Percentiles rank a stretch among this genome's conserved stretches.
Evolutionary conservation across 2,329 filamentous ascomycete species (phyloP).

Genomic region (Dothiorella sarmentorum): DNA sequence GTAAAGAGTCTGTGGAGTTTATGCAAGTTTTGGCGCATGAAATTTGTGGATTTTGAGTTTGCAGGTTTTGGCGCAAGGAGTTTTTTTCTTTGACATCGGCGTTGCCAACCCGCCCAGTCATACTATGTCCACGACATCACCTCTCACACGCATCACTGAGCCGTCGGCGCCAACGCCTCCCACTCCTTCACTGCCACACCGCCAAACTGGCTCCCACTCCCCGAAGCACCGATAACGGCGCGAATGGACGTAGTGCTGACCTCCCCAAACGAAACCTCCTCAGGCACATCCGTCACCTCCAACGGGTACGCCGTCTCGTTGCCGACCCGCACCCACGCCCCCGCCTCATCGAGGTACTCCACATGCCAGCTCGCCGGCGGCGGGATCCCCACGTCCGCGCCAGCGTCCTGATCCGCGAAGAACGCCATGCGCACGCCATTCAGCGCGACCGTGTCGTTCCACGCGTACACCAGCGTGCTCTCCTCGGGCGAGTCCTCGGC

Average conservation of each 20-base stretch:
- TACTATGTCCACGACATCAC: no score
- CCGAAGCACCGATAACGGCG: conserved; percentile 18
- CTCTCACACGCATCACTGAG: not conserved
- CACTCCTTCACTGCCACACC: conserved; percentile 22
- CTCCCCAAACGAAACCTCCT: conserved; percentile 28
- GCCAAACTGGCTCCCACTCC: conserved; percentile 15
- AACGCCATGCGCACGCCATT: conserved; percentile 21
- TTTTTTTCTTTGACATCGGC: no score
- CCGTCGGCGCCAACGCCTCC: conserved; percentile 19
- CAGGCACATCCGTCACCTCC: conserved; percentile 26
- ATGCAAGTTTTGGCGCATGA: no score
- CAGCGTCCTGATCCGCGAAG: conserved; percentile 21
- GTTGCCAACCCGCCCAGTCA: no score
- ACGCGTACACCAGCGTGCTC: conserved; percentile 33
- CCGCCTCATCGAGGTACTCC: conserved; percentile 18
- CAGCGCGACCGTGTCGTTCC: conserved; percentile 30
- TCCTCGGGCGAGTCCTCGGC: conserved; percentile 30
- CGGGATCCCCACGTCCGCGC: conserved; percentile 20
- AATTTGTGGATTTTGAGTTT: no score
- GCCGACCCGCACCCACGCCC: conserved; percentile 22
- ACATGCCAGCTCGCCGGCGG: conserved; percentile 22
- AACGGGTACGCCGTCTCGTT: conserved; percentile 26
- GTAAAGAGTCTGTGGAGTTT: no score
- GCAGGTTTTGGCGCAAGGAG: no score
- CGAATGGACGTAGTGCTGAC: conserved; percentile 16